Percentiles rank a stretch among this genome's conserved stretches.
phyloP scores from a whole-genome alignment of 2,329 filamentous ascomycete species.

The Ceratocystis smalleyi region DNA sequence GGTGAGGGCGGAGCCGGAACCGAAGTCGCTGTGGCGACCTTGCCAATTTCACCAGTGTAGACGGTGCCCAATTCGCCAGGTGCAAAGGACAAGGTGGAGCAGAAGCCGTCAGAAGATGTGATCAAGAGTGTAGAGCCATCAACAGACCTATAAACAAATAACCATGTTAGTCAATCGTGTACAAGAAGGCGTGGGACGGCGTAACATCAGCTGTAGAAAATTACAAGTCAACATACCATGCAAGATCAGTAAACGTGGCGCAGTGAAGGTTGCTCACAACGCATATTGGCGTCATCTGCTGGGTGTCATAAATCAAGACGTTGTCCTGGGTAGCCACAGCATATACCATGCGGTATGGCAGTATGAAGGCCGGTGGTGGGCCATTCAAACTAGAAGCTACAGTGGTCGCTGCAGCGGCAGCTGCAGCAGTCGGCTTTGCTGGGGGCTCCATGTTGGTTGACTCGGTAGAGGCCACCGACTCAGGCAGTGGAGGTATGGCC shows the following conservation, averaged over 20 bases:
- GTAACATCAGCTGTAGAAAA: neutral
- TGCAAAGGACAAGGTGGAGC: slow-evolving; percentile 73
- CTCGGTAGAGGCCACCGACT: slow-evolving; percentile 25
- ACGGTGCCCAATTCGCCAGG: slow-evolving; percentile 70
- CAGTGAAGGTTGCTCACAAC: slow-evolving; percentile 95
- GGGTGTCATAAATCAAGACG: slow-evolving; percentile 88
- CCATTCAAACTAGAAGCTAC: slow-evolving; percentile 38
- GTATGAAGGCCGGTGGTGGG: slow-evolving; percentile 57
- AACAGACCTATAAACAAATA: slow-evolving; percentile 27
- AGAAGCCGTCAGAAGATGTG: slow-evolving; percentile 97
- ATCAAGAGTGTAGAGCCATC: slow-evolving; percentile 54
- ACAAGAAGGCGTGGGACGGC: neutral
- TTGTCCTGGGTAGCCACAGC: slow-evolving; percentile 95
- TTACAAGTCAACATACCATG: slow-evolving; percentile 50
- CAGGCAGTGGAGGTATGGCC: slow-evolving; percentile 66
- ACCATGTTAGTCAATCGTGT: neutral
- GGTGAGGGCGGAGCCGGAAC: slow-evolving; percentile 48
- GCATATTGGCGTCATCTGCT: slow-evolving; percentile 85
- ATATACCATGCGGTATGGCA: slow-evolving; percentile 90
- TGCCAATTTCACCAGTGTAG: slow-evolving; percentile 60
- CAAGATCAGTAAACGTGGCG: slow-evolving; percentile 89
- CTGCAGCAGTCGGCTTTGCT: slow-evolving; percentile 33
- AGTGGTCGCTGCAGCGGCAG: slow-evolving; percentile 19
- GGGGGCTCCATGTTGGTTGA: slow-evolving; percentile 76
- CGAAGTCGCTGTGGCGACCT: slow-evolving; percentile 54